Evolutionary conservation across 257 asterid genomes (phyloP).

Genomic region (Thymus mandschuricus): DNA sequence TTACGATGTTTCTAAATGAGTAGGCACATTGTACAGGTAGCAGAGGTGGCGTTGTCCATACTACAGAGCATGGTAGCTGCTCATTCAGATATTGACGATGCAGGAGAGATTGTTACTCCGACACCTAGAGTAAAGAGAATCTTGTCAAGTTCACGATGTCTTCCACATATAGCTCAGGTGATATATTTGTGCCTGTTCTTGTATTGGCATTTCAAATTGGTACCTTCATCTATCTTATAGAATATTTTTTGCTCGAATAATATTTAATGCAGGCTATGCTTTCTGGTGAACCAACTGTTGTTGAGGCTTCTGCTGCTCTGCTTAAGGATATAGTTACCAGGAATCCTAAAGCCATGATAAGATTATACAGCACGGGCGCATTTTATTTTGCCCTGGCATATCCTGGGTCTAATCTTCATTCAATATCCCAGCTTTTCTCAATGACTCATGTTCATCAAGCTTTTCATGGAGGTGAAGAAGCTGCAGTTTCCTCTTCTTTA

Average conservation of each 20-base stretch:
- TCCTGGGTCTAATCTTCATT: slow-evolving; percentile 98
- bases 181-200: slow-evolving; percentile 28
- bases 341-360: slow-evolving; percentile 98
- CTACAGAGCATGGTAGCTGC: slow-evolving; percentile 98
- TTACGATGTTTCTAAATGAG: slow-evolving; percentile 25
- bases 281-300: slow-evolving; percentile 92
- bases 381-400: slow-evolving; percentile 95
- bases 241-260: slow-evolving; percentile 4
- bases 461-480: slow-evolving; percentile 99
- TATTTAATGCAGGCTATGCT: slow-evolving; percentile 75
- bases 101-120: slow-evolving; percentile 98
- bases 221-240: not conserved
- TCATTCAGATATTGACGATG: slow-evolving; percentile 98
- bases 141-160: slow-evolving; percentile 91
- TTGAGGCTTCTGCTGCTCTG: slow-evolving; percentile 94
- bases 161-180: slow-evolving; percentile 98
- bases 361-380: slow-evolving; percentile 92
- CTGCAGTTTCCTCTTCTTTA: slow-evolving; percentile 92
- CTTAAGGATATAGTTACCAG: slow-evolving; percentile 89
- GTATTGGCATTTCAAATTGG: slow-evolving; percentile 14
- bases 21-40: slow-evolving; percentile 62
- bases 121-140: slow-evolving; percentile 95
- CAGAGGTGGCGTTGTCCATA: slow-evolving; percentile 87
- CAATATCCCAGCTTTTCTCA: slow-evolving; percentile 90
- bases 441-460: slow-evolving; percentile 95